Conservation (phyloP, 2,329 filamentous ascomycete genomes). For the Lecanicillium sp. region DNA sequence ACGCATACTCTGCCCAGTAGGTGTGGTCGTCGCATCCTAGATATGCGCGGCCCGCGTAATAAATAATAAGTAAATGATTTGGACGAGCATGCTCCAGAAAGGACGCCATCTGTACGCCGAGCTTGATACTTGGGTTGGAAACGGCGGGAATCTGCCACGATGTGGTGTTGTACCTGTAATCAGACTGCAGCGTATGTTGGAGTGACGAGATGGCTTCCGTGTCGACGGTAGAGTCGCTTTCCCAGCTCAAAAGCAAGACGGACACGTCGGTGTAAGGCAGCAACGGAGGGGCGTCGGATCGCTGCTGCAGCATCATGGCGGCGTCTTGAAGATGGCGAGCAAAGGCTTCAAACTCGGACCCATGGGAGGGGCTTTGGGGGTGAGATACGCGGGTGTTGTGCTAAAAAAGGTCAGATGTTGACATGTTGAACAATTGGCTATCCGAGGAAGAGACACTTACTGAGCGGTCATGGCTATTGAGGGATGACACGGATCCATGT, state of each 20-base stretch:
- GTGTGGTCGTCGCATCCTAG: constrained; percentile 51
- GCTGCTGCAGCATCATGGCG: constrained; percentile 57
- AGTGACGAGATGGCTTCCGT: constrained; percentile 46
- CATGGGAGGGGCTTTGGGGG: constrained; percentile 26
- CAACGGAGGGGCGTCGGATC: constrained; percentile 42
- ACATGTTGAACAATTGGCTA: no score
- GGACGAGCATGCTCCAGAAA: constrained; percentile 50
- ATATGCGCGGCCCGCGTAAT: constrained; percentile 55
- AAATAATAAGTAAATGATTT: constrained; percentile 55
- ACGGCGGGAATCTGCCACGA: constrained; percentile 53
- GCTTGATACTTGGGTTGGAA: constrained; percentile 50
- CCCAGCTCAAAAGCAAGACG: constrained; percentile 53
- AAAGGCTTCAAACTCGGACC: constrained; percentile 58
- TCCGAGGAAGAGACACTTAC: no score
- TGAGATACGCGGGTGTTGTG: constrained; percentile 1
- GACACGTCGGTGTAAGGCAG: constrained; percentile 45
- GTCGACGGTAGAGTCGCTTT: constrained; percentile 43
- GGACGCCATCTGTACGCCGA: constrained; percentile 50
- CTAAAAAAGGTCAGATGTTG: constrained; percentile 14
- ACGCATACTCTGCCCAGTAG: constrained; percentile 58
- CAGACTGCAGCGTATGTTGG: constrained; percentile 49
- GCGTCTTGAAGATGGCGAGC: constrained; percentile 61
- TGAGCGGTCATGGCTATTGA: no score
- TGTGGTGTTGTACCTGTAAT: constrained; percentile 53
- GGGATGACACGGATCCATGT: no score